Base-by-base conservation (phyloP, 2,329 filamentous ascomycete genomes). In the Akanthomyces uredinophilus region DNA sequence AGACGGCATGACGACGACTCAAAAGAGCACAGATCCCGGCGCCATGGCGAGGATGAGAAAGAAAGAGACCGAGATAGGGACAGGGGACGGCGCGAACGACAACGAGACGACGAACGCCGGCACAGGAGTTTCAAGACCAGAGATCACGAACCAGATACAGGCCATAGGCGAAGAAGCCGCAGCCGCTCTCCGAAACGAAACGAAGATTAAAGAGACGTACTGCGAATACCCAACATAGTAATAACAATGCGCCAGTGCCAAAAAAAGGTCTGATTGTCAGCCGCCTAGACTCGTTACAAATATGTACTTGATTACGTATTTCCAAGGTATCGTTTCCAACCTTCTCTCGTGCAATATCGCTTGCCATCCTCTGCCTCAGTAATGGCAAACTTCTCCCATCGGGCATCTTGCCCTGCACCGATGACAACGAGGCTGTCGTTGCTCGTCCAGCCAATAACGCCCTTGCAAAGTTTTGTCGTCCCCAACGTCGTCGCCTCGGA, bases 351-450 rank as follows among this genome's bases (percentile, higher is more conserved):
- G 65, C 90, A 85, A 57, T 84, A 79, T 50, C 87, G 81, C 66
- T 84, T 86, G 11, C 90, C 90, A 65, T 90, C 86, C 24, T 87
- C 83, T 16, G 83, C 83, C 61, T 88, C 82, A n/a, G 81, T 81
- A 57, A 96, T 78, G 22, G 87, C 79, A 69, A 96, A 96, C 64
- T 89, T 92, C 77, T 97, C 92, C 92, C 93, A 97, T 56, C 90
- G 82, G 18, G 89, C 89, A 71, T 95, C 90, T 64, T 83, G 82
- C 0, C 92, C 92, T 1, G 91, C 90, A 4, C 92, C 90, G 55
- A 96, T 80, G 1, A 96, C 87, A 1, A 93, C 77, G 13, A 96
- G 77, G 18, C 83, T 90, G 24, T 85, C 79, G 65, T 96, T 90
- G 66, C 86, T 82, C 11, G 87, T 81, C 92, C 96, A 98, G 2